Percentiles rank a stretch among this genome's conserved stretches.
Evolutionary conservation across 345 rosid genomes (phyloP).

Genomic region (Salix viminalis): DNA sequence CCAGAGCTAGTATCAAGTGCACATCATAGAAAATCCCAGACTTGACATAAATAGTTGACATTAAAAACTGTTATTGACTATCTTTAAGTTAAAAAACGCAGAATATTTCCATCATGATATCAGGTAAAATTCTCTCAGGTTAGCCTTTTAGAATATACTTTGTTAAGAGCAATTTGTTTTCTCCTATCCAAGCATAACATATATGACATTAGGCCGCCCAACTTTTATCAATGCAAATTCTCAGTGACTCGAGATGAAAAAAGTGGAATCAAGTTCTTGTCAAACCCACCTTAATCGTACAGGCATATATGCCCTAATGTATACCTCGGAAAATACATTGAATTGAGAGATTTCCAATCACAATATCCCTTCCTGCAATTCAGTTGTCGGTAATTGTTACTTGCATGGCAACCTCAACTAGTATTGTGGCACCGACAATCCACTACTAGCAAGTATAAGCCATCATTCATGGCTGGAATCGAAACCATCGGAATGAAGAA

Average conservation of each 20-base stretch:
- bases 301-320: slow-evolving; percentile 10
- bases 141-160: slow-evolving; percentile 14
- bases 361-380: neutral
- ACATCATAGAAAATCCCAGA: slow-evolving; percentile 11
- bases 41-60: neutral
- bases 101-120: slow-evolving; percentile 6
- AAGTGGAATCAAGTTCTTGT: slow-evolving; percentile 21
- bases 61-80: neutral
- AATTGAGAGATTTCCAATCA: neutral
- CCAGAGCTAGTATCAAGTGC: neutral
- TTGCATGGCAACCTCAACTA: neutral
- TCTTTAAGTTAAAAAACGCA: neutral
- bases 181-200: neutral
- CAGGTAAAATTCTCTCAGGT: neutral
- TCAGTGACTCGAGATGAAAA: neutral
- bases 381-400: neutral
- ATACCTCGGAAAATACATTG: neutral
- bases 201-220: slow-evolving; percentile 6
- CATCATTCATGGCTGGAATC: neutral
- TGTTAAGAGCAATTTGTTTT: slow-evolving; percentile 7
- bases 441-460: neutral
- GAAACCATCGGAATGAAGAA: neutral
- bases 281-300: neutral
- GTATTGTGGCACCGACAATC: neutral
- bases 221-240: neutral